Evolutionary conservation across 805 yeast species (phyloP), one percentile per base, ranked within the genome.

Genomic region (Kuraishia molischiana): DNA sequence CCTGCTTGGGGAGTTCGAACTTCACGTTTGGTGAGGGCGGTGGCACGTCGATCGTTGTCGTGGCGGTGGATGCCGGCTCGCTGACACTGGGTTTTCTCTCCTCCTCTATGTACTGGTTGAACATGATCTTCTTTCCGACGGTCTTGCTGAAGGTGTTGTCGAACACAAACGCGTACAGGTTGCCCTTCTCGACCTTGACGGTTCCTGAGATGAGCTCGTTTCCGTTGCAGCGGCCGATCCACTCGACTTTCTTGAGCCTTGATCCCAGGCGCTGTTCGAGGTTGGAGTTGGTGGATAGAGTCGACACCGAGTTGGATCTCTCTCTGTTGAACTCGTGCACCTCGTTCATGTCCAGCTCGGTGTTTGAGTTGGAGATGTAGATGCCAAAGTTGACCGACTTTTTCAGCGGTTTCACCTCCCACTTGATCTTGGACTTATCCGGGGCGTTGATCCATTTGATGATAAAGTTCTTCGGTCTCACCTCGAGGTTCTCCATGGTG

Each of bases 61-160:
- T 22, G 5, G 19, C 18, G 17, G 8, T 9, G 19, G 30, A 24
- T 37, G 50, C 49, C 9, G 19, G 14, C 13, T 19, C 19, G 21
- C 29, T 9, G 24, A 5, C 21, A 28, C 31, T 28, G 13, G 6
- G 31, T 22, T 11, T 22, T 26, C 18, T 13, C 21, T 60, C 47
- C 29, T 58, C 59, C 30, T 50, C 60, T 5, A 61, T 58, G 39
- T 62, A 62, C 33, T 69, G 72, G 38, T 78, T 72, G 57, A 87
- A 87, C 40, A 78, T 64, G 1, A 90, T 77, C 42, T 82, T 85
- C 56, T 90, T 92, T 34, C 86, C 78, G 18, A 79, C 80, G 24
- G 81, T 85, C 51, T 84, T 86, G 24, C 95, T 81, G 49, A 87
- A 85, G 0, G 95, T 82, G 60, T 90, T 90, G 59, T 90, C 97